These are phyloP conservation scores for Penicillium nucicola DNA, from an alignment of 495 filamentous ascomycete species.

Conservation along the genomic window DNA sequence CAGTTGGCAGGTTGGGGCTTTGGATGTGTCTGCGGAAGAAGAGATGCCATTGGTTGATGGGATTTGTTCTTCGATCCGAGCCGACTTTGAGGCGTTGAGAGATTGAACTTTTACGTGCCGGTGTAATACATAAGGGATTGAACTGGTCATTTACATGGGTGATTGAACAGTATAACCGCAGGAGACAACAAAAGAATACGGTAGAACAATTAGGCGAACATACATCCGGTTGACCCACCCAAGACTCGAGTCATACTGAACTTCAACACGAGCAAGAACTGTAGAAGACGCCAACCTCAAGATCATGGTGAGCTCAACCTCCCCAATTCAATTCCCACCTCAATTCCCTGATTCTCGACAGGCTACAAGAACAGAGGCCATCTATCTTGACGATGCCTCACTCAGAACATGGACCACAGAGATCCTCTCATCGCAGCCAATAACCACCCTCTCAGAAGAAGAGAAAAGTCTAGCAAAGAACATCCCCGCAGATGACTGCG, in stretches of 20 bases:
- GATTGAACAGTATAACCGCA: no score
- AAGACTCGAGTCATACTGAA: no score
- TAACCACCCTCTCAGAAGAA: constrained; percentile 45
- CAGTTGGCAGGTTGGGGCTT: constrained; percentile 23
- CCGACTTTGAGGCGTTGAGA: constrained; percentile 9
- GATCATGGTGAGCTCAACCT: background rate
- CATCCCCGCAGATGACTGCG: constrained; percentile 13
- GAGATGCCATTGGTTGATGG: constrained; percentile 13
- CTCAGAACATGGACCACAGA: constrained; percentile 44
- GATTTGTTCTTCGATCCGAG: constrained; percentile 16
- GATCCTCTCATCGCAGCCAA: constrained; percentile 42
- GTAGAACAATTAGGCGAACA: no score
- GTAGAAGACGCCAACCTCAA: no score
- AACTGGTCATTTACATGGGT: no score
- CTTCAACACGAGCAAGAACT: no score
- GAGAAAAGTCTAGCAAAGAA: constrained; percentile 32
- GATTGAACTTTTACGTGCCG: no score
- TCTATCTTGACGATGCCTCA: constrained; percentile 55
- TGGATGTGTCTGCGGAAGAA: constrained; percentile 13
- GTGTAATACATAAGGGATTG: no score
- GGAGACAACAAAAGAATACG: no score
- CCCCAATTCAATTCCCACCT: background rate
- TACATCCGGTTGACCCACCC: no score
- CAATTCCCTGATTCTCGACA: background rate
- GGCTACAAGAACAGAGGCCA: constrained; percentile 26